A percentile compares a stretch with the other conserved stretches of the same genome.
phyloP scores from a whole-genome alignment of 2,329 filamentous ascomycete genomes.

The Neonectria ditissima region DNA sequence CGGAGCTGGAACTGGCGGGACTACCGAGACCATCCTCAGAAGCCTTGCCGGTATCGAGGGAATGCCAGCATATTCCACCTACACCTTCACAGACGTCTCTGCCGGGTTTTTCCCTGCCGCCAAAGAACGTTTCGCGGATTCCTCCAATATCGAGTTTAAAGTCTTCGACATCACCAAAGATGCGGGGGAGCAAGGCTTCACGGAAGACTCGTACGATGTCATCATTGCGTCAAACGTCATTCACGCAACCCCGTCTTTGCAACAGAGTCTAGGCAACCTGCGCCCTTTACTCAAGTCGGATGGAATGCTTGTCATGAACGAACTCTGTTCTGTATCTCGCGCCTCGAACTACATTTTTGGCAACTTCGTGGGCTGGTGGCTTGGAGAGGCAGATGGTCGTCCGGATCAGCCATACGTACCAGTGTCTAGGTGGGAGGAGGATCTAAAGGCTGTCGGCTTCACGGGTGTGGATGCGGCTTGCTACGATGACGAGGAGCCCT shows the following conservation, averaged over 20 bases:
- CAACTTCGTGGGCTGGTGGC: constrained; percentile 50
- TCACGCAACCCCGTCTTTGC: constrained; percentile 46
- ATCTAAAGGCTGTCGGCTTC: constrained; percentile 9
- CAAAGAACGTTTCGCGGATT: constrained; percentile 22
- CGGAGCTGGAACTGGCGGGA: constrained; percentile 52
- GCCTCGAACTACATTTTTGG: constrained; percentile 42
- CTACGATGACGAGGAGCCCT: constrained; percentile 22
- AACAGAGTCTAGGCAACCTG: constrained; percentile 36
- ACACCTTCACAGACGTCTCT: constrained; percentile 56
- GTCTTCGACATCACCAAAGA: constrained; percentile 39
- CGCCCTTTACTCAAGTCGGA: constrained; percentile 41
- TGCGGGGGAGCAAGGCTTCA: constrained; percentile 34
- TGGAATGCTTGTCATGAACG: constrained; percentile 45
- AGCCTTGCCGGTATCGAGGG: background rate
- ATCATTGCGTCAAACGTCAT: constrained; percentile 47
- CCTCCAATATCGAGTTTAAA: constrained; percentile 38
- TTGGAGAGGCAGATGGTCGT: constrained; percentile 17
- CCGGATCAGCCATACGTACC: constrained; percentile 21
- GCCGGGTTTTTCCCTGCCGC: constrained; percentile 47
- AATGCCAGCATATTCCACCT: constrained; percentile 40
- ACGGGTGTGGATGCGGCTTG: constrained; percentile 17
- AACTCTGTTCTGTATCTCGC: constrained; percentile 33
- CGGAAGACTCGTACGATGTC: constrained; percentile 35
- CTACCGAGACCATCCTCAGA: constrained; percentile 20
- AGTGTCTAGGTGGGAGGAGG: constrained; percentile 20